Percentiles rank a stretch among this genome's conserved stretches.
phyloP scores from a whole-genome alignment of 1,139 yeast genomes.

The Taphrina betulina region DNA sequence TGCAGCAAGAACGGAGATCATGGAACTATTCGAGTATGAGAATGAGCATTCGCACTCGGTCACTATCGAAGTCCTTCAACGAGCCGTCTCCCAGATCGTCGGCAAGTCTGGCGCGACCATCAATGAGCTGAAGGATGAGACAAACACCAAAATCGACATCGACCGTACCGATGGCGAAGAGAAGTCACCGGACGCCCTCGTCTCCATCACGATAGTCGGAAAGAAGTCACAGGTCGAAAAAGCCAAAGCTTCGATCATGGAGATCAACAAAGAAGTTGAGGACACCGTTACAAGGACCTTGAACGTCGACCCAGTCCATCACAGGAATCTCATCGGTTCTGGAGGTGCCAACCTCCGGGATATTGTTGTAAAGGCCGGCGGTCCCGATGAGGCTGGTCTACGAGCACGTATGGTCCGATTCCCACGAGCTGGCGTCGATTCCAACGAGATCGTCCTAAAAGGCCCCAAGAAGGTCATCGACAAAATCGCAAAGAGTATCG shows the following conservation, averaged over 20 bases:
- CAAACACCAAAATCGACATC: constrained; percentile 73
- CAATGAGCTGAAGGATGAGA: constrained; percentile 75
- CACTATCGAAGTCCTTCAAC: constrained; percentile 63
- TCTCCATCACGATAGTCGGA: constrained; percentile 73
- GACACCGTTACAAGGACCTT: constrained; percentile 63
- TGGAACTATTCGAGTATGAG: constrained; percentile 81
- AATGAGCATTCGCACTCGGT: constrained; percentile 77
- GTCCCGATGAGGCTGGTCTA: constrained; percentile 51
- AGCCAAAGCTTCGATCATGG: constrained; percentile 64
- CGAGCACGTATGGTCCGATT: constrained; percentile 60
- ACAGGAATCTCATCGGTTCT: constrained; percentile 76
- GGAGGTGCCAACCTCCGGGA: constrained; percentile 75
- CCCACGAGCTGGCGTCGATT: constrained; percentile 66
- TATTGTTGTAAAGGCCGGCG: constrained; percentile 78
- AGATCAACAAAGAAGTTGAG: constrained; percentile 64
- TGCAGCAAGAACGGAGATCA: constrained; percentile 81
- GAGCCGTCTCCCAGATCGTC: constrained; percentile 76
- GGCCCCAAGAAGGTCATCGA: constrained; percentile 79
- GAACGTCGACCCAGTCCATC: constrained; percentile 74
- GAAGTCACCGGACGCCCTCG: constrained; percentile 40
- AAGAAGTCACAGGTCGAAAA: constrained; percentile 74
- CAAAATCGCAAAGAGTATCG: constrained; percentile 63
- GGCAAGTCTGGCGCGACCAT: constrained; percentile 87
- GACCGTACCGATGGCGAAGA: constrained; percentile 51
- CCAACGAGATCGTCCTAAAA: constrained; percentile 60